phyloP scores from a whole-genome alignment of 2,329 filamentous ascomycete species.

The Pseudocercospora cruenta region DNA sequence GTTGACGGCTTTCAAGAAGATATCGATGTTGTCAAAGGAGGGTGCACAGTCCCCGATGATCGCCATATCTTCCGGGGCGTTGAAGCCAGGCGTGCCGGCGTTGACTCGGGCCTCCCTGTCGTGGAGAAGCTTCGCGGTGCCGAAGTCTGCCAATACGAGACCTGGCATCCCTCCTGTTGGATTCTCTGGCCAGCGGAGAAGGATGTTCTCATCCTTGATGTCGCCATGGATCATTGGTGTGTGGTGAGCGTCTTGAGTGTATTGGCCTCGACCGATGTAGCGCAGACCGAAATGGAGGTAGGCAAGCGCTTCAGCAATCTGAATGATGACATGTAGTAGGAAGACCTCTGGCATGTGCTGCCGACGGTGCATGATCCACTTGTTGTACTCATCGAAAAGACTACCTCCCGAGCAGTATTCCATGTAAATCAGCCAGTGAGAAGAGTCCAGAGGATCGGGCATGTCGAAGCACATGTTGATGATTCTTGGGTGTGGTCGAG shows the following conservation, averaged over 20 bases:
- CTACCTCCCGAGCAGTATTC: constrained; percentile 27
- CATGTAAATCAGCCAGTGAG: constrained; percentile 16
- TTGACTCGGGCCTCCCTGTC: neutral
- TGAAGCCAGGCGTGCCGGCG: constrained; percentile 3
- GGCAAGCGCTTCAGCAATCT: constrained; percentile 21
- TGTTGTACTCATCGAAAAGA: constrained; percentile 13
- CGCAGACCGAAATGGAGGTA: constrained; percentile 25
- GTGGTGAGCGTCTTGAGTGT: constrained; percentile 12
- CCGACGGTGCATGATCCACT: neutral
- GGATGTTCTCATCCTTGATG: constrained; percentile 24
- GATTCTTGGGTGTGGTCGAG: constrained; percentile 1
- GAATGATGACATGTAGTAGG: constrained; percentile 25
- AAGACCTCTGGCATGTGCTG: constrained; percentile 22
- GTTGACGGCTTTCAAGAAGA: constrained; percentile 2
- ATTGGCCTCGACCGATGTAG: constrained; percentile 13
- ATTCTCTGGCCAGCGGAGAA: constrained; percentile 19
- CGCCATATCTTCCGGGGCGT: constrained; percentile 5
- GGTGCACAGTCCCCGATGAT: neutral
- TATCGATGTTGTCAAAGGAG: neutral
- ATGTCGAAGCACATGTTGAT: constrained; percentile 2
- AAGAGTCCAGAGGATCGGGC: neutral
- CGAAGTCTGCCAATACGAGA: constrained; percentile 26
- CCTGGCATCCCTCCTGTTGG: constrained; percentile 16
- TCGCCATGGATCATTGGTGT: constrained; percentile 25
- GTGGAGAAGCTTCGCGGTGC: constrained; percentile 9